Conservation (phyloP, 2,329 filamentous ascomycete genomes). For the Beauveria sp. region DNA sequence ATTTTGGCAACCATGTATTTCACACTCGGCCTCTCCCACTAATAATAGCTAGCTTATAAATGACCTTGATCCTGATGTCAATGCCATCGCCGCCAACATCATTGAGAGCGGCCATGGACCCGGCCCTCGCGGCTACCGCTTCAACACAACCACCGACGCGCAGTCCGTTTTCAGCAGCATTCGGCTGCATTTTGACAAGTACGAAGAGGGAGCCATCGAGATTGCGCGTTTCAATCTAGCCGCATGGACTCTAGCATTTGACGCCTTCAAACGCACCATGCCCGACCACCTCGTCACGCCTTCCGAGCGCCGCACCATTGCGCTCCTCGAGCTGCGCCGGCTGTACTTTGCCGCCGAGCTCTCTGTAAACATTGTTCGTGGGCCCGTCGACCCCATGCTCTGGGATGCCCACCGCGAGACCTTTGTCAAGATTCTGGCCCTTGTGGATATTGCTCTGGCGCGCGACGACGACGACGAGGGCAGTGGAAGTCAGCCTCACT, state of each 20-base stretch:
- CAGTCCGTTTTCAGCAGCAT: constrained; percentile 7
- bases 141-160: constrained; percentile 5
- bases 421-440: constrained; percentile 6
- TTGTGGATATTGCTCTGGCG: constrained; percentile 5
- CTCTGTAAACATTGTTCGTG: not conserved
- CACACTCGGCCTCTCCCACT: not conserved
- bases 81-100: constrained; percentile 7
- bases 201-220: not conserved
- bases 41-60: not conserved
- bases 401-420: constrained; percentile 8
- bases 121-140: constrained; percentile 8
- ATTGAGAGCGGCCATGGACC: constrained; percentile 8
- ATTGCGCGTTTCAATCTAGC: not conserved
- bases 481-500: not conserved
- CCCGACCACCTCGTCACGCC: not conserved
- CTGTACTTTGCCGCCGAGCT: constrained; percentile 7
- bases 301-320: constrained; percentile 4
- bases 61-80: constrained; percentile 2
- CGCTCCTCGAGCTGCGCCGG: constrained; percentile 7
- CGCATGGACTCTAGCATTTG: constrained; percentile 7
- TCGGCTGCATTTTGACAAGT: constrained; percentile 9
- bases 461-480: not conserved
- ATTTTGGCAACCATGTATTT: too few relatives aligned
- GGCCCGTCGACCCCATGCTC: constrained; percentile 1
- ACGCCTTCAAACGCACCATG: not conserved